Conservation (phyloP, 768 basidiomycete genomes). For the Tephrocybe sp. region DNA sequence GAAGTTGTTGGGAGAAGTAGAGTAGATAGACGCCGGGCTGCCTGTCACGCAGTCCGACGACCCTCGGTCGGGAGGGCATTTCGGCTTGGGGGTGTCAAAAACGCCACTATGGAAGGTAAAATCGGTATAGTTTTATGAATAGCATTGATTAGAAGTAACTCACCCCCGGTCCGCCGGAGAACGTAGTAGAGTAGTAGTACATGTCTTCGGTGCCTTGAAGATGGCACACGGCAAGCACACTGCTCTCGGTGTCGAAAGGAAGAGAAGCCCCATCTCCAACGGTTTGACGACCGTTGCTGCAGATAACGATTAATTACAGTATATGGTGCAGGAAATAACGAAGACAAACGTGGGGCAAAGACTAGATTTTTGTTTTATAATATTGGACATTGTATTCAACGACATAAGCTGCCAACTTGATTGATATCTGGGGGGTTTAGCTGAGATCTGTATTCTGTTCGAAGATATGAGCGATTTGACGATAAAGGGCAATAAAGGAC, state of each 20-base stretch:
- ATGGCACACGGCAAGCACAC: conserved; percentile 84
- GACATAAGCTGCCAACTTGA: conserved; percentile 90
- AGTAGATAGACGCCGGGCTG: conserved; percentile 70
- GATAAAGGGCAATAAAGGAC: neutral
- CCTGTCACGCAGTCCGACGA: conserved; percentile 96
- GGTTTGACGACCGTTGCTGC: conserved; percentile 93
- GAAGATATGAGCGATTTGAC: neutral
- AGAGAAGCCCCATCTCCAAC: conserved; percentile 95
- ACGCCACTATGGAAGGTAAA: conserved; percentile 65
- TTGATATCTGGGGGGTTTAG: conserved; percentile 30
- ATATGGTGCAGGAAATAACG: neutral
- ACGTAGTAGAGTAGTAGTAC: conserved; percentile 92
- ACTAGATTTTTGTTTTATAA: conserved; percentile 82
- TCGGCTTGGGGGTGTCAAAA: conserved; percentile 89
- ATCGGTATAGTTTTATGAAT: neutral
- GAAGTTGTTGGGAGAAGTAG: conserved; percentile 45
- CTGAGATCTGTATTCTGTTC: conserved; percentile 15
- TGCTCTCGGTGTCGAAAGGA: conserved; percentile 74
- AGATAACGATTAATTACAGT: conserved; percentile 15
- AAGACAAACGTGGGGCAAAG: conserved; percentile 85
- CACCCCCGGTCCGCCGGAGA: conserved; percentile 92
- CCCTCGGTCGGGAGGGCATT: conserved; percentile 97
- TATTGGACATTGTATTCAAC: conserved; percentile 70
- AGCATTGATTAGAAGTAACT: conserved; percentile 19
- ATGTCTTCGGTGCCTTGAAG: conserved; percentile 78